A percentile compares a stretch with the other conserved stretches of the same genome.
phyloP scores from a whole-genome alignment of 257 asterid genomes.

The Scutellaria minor region DNA sequence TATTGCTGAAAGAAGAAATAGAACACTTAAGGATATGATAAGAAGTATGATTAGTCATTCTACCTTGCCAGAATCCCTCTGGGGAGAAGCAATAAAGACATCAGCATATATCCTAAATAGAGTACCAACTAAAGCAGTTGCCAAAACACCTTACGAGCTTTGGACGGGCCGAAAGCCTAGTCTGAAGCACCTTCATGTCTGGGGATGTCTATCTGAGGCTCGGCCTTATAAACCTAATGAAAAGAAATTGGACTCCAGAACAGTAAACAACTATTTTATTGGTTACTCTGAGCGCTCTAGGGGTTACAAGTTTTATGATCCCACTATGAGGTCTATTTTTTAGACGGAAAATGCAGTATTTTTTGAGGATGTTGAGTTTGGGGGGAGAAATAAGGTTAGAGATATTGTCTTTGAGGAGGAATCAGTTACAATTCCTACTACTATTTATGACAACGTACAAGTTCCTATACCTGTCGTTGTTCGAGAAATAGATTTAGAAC shows the following conservation, averaged over 20 bases:
- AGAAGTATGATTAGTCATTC: background rate
- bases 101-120: slow-evolving; percentile 15
- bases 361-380: slow-evolving; percentile 17
- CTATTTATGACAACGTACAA: too few relatives aligned
- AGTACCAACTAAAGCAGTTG: background rate
- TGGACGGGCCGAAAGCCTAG: slow-evolving; percentile 3
- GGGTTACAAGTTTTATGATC: slow-evolving; percentile 1
- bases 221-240: slow-evolving; percentile 8
- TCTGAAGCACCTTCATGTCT: background rate
- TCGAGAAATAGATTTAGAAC: too few relatives aligned
- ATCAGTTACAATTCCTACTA: too few relatives aligned
- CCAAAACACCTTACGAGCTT: slow-evolving; percentile 26
- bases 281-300: slow-evolving; percentile 13
- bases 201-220: slow-evolving; percentile 26
- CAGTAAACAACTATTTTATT: slow-evolving; percentile 6
- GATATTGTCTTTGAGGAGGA: too few relatives aligned
- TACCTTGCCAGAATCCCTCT: background rate
- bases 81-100: slow-evolving; percentile 15
- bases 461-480: too few relatives aligned
- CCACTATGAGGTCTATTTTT: background rate
- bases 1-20: background rate
- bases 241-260: slow-evolving; percentile 2
- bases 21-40: slow-evolving; percentile 11
- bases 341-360: background rate
- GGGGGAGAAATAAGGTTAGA: background rate